Conservation (phyloP, 2,329 filamentous ascomycete species). For the Fusarium camptoceras region DNA sequence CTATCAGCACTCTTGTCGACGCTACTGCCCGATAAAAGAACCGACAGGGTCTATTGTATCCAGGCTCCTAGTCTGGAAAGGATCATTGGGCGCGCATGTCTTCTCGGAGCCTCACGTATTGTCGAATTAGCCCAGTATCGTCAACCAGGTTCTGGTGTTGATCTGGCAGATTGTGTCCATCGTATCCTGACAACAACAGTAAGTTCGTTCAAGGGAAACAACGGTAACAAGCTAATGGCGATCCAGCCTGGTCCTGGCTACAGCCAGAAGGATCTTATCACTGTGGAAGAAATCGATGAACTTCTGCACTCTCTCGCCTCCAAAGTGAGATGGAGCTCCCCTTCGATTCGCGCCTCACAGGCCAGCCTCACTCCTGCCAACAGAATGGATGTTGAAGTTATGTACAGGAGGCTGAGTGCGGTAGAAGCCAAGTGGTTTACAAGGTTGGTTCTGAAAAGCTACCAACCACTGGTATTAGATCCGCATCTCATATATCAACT, state of each 20-base stretch:
- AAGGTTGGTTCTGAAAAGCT: slow-evolving; percentile 81
- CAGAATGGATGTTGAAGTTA: slow-evolving; percentile 61
- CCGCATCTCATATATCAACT: slow-evolving; percentile 64
- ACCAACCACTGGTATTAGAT: slow-evolving; percentile 74
- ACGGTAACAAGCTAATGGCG: not conserved
- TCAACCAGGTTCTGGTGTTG: slow-evolving; percentile 66
- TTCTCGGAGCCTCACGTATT: slow-evolving; percentile 71
- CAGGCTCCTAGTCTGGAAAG: slow-evolving; percentile 71
- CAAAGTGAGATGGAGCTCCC: slow-evolving; percentile 76
- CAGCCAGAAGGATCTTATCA: slow-evolving; percentile 58
- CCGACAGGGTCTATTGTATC: slow-evolving; percentile 81
- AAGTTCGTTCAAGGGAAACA: slow-evolving; percentile 37
- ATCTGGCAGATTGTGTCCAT: slow-evolving; percentile 79
- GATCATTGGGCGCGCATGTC: slow-evolving; percentile 75
- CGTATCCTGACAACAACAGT: slow-evolving; percentile 71
- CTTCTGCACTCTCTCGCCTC: slow-evolving; percentile 75
- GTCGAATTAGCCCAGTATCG: slow-evolving; percentile 73
- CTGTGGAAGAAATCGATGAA: slow-evolving; percentile 78
- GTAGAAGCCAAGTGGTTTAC: slow-evolving; percentile 89
- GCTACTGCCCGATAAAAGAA: slow-evolving; percentile 79
- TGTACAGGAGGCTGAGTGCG: slow-evolving; percentile 72
- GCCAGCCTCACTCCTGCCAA: slow-evolving; percentile 42
- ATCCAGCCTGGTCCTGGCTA: slow-evolving; percentile 58
- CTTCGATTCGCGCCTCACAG: slow-evolving; percentile 61
- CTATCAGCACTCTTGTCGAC: slow-evolving; percentile 77